Evolutionary conservation across 768 basidiomycete species (phyloP).

Genomic region (Suillus lakei): DNA sequence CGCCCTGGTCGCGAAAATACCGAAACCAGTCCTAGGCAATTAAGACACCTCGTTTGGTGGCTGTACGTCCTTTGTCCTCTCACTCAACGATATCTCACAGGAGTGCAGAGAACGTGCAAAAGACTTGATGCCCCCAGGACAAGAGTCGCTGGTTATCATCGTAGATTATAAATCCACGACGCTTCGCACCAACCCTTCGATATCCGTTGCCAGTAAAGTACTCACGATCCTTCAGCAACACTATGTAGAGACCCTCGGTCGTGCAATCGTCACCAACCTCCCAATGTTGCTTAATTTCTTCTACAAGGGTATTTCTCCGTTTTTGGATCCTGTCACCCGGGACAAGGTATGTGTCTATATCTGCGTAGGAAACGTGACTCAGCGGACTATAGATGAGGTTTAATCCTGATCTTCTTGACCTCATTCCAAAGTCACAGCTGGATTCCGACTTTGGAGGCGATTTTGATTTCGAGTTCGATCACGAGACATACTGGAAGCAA

Average conservation of each 20-base stretch:
- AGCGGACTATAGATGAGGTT: conserved; percentile 76
- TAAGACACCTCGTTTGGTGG: conserved; percentile 86
- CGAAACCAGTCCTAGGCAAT: conserved; percentile 72
- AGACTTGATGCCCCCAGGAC: conserved; percentile 85
- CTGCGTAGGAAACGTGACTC: not conserved
- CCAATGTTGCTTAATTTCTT: conserved; percentile 76
- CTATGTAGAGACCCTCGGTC: conserved; percentile 87
- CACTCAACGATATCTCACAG: conserved; percentile 12
- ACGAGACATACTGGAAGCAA: conserved; percentile 78
- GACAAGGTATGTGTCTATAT: conserved; percentile 64
- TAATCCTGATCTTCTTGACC: conserved; percentile 80
- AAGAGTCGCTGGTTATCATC: conserved; percentile 81
- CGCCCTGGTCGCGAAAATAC: conserved; percentile 89
- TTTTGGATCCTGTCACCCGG: conserved; percentile 86
- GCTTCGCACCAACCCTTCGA: conserved; percentile 81
- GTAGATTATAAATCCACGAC: conserved; percentile 88
- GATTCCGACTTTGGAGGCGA: conserved; percentile 86
- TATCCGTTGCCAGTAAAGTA: conserved; percentile 78
- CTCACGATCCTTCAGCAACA: conserved; percentile 85
- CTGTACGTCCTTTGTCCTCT: conserved; percentile 54
- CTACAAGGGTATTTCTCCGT: conserved; percentile 84
- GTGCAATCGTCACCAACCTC: conserved; percentile 83
- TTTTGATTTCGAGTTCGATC: conserved; percentile 74
- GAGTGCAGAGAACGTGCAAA: conserved; percentile 78
- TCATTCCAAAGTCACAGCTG: conserved; percentile 75